Evolutionary conservation across 352 stramenopile genomes (phyloP), one percentile per base, ranked within the genome.

Genomic region (Phytophthora litchii): DNA sequence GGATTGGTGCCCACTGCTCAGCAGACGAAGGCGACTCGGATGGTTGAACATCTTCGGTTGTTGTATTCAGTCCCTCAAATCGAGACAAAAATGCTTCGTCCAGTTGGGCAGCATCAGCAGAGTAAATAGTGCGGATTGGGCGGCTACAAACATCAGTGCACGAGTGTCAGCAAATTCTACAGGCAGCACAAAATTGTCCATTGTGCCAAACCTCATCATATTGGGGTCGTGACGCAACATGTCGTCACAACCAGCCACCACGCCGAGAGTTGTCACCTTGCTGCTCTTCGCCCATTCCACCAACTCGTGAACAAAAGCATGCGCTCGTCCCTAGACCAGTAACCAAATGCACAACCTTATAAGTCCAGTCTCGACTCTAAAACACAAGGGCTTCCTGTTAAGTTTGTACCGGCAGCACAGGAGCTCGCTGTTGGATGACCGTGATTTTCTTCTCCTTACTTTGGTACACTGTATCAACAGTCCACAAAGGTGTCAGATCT

Each of bases 151-250:
- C 12, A 55, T 16, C 13, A 56, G 52, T 34, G 38, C 52, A 54
- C 10, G 10, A 16, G 6, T 51, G 41, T 55, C 3, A 55, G 35
- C 29, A 43, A 3, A 23, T 31, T 32, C 25, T 14, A 38, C 13
- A 16, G 16, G 1, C 11, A 32, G 14, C 4, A 32, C 10, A 41
- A 27, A 57, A 35, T 31, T 6, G 8, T 34, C 23, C 34, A 1
- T 37, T 50, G 47, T 50, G 25, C 12, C 21, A 3, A 21, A 87
- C 81, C 68, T 79, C 45, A 79, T 79, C 81, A 90, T 91, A 64
- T 90, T 86, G 41, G 56, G 51, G 47, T 94, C 83, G 36, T 91
- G 82, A 35, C 82, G 83, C 17, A 94, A 69, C 85, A 94, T 94
- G 54, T 92, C 81, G 47, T 94, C 83, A 21, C 69, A 84, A 14